phyloP scores from a whole-genome alignment of 768 basidiomycete species.

The Tulasnella sp. region DNA sequence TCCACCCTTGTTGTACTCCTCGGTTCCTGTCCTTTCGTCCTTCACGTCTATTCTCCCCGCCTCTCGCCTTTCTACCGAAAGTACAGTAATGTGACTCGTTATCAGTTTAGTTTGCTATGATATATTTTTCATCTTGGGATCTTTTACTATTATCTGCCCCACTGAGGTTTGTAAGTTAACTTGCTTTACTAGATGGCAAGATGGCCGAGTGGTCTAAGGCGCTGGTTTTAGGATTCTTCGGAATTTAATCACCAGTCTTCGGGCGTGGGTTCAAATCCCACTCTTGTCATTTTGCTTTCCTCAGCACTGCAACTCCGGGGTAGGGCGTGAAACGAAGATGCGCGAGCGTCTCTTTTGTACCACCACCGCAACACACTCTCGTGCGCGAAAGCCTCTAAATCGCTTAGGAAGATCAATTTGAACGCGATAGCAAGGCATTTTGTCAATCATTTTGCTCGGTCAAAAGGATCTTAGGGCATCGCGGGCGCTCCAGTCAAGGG shows the following conservation, averaged over 20 bases:
- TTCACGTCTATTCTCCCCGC: neutral
- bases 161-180: neutral
- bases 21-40: neutral
- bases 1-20: neutral
- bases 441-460: neutral
- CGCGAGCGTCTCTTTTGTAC: neutral
- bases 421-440: neutral
- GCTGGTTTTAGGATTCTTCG: slow-evolving; percentile 1
- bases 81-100: neutral
- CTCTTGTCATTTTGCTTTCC: neutral
- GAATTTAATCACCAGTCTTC: slow-evolving; percentile 4
- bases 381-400: neutral
- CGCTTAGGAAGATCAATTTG: neutral
- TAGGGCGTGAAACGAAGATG: neutral
- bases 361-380: neutral
- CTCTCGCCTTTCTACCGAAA: neutral
- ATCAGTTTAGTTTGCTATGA: neutral
- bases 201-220: slow-evolving; percentile 12
- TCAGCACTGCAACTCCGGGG: neutral
- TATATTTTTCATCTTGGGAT: slow-evolving; percentile 2
- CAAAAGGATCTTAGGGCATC: neutral
- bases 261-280: slow-evolving; percentile 8
- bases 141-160: neutral
- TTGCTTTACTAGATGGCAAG: neutral
- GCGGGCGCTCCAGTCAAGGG: too few relatives aligned